phyloP scores from a whole-genome alignment of 306 rosid species.

The Cucumis cinereus region DNA sequence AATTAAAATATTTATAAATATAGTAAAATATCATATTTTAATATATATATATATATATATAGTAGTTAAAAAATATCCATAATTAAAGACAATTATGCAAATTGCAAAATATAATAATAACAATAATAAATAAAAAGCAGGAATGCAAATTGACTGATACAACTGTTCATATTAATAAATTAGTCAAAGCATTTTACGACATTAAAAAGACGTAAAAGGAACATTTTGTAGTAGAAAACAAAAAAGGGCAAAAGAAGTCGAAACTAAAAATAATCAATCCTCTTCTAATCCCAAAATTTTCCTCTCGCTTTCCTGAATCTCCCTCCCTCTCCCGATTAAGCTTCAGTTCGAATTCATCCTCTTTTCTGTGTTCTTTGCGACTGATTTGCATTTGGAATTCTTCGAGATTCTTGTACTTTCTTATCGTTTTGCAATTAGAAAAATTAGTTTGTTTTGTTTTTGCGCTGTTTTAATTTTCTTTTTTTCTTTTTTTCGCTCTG shows the following conservation, averaged over 20 bases:
- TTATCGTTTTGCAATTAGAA: not conserved
- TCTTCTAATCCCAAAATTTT: not conserved
- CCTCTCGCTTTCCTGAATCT: not conserved
- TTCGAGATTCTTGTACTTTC: not conserved
- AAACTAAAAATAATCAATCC: not conserved
- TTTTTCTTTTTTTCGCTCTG: not conserved
- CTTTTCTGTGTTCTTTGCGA: not conserved
- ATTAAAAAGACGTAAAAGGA: not conserved
- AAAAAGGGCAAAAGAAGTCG: not conserved
- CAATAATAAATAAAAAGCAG: too few relatives aligned
- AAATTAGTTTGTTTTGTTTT: not conserved
- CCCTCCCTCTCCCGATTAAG: not conserved
- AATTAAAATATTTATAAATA: too few relatives aligned
- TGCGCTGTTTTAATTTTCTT: not conserved
- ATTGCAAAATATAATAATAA: too few relatives aligned
- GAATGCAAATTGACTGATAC: not conserved
- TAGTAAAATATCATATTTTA: too few relatives aligned
- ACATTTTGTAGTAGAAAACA: not conserved
- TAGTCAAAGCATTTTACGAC: not conserved
- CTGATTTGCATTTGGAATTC: not conserved
- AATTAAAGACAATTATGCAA: too few relatives aligned
- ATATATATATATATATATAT: too few relatives aligned
- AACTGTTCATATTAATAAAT: not conserved
- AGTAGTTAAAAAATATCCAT: too few relatives aligned
- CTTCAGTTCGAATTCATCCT: not conserved